Evolutionary conservation across 2,329 filamentous ascomycete genomes (phyloP), one percentile per base, ranked within the genome.

Genomic region (Zymoseptoria tritici): DNA sequence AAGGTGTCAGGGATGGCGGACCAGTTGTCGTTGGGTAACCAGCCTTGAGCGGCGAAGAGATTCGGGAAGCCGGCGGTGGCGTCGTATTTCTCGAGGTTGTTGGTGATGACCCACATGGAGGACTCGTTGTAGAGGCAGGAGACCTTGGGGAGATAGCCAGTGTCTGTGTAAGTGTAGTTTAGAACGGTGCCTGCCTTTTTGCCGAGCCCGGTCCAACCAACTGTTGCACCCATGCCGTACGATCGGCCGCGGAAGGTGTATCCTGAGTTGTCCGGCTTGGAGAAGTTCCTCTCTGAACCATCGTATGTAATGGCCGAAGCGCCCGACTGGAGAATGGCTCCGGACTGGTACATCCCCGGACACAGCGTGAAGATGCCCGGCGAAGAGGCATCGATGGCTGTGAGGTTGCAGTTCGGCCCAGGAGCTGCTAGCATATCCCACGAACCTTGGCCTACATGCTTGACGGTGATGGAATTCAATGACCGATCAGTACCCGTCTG

Each of bases 211-310:
- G 31, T 13, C 46, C 49, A 29, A 6, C 55, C 55, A 13, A 57
- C 55, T 7, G 55, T 29, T 8, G 55, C 42, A 16, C 55, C 55
- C n/a, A 29, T 49, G 6, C 55, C 55, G 16, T 51, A 57, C 13
- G 55, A 57, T 20, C 55, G 55, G 9, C 29, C 46, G 20, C 49
- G 16, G 55, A 36, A 57, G 21, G 42, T 16, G 22, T 50, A 57
- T 16, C 55, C 55, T 5, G 42, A 24, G 11, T 57, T 57, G 22
- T 57, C 55, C 6, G 31, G 36, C 46, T 57, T 57, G 19, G 55
- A 51, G 20, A 51, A 22, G 24, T 57, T 57, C 19, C 55, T 49
- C 13, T 46, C 36, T 16, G 26, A 19, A 16, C 46, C 46, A 26
- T 20, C 19, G 16, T 22, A 16, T 13, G 46, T 57, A 11, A 19